Evolutionary conservation across 2,329 filamentous ascomycete genomes (phyloP).

Genomic region (Aspergillus hortae): DNA sequence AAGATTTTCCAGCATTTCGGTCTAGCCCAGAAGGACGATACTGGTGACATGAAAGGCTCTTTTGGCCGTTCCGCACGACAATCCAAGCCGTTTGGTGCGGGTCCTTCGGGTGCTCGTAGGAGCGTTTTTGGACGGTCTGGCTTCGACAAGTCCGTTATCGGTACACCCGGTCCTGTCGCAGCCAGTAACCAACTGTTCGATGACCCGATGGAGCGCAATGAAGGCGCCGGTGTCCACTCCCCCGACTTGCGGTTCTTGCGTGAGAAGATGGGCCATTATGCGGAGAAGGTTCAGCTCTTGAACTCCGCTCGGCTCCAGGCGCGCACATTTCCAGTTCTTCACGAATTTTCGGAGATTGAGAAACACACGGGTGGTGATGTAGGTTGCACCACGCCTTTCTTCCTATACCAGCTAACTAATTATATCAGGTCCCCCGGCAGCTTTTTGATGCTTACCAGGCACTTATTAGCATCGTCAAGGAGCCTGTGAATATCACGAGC

Average conservation of each 20-base stretch:
- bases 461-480: conserved; percentile 72
- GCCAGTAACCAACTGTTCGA: conserved; percentile 63
- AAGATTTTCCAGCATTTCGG: conserved; percentile 97
- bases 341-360: conserved; percentile 73
- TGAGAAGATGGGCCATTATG: conserved; percentile 79
- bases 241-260: conserved; percentile 72
- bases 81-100: conserved; percentile 35
- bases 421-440: conserved; percentile 62
- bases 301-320: conserved; percentile 69
- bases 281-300: conserved; percentile 72
- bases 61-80: conserved; percentile 50
- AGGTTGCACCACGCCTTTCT: conserved; percentile 20
- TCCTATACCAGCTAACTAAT: conserved; percentile 14
- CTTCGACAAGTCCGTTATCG: conserved; percentile 82
- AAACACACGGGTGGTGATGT: conserved; percentile 63
- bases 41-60: conserved; percentile 40
- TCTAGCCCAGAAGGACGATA: conserved; percentile 55
- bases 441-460: conserved; percentile 80
- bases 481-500: conserved; percentile 60
- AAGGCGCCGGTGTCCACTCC: conserved; percentile 48
- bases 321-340: conserved; percentile 67
- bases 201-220: conserved; percentile 60
- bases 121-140: conserved; percentile 67
- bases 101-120: conserved; percentile 43
- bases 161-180: conserved; percentile 64